phyloP scores from a whole-genome alignment of 2,329 filamentous ascomycete species.

The Botrytis sinoallii region DNA sequence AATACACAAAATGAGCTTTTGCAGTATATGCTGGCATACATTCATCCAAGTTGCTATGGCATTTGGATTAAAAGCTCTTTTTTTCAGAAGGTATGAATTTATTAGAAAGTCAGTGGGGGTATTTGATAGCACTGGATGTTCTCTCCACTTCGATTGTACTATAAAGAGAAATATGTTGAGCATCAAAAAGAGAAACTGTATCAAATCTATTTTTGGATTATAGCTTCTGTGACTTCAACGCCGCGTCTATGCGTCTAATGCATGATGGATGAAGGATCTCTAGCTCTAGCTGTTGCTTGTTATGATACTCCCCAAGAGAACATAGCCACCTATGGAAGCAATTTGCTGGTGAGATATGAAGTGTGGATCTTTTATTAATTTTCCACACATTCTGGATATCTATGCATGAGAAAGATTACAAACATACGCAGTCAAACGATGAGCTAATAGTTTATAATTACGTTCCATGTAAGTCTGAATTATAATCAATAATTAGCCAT shows the following conservation, averaged over 20 bases:
- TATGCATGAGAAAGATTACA: too few relatives aligned
- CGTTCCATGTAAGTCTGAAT: background rate
- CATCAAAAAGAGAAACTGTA: background rate
- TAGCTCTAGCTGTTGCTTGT: background rate
- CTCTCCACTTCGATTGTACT: background rate
- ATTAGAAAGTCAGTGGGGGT: background rate
- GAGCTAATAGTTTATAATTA: too few relatives aligned
- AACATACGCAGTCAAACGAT: too few relatives aligned
- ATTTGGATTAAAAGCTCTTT: too few relatives aligned
- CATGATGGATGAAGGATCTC: background rate
- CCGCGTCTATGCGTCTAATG: background rate
- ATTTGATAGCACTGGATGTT: background rate
- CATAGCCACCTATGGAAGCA: background rate
- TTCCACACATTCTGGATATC: too few relatives aligned
- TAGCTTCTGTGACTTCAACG: background rate
- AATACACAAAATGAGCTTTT: background rate
- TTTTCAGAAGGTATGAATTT: background rate
- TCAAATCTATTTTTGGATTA: accelerated
- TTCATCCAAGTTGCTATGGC: too few relatives aligned
- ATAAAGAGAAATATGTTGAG: background rate
- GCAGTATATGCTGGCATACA: background rate
- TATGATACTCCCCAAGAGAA: background rate
- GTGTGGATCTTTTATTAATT: too few relatives aligned
- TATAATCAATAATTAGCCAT: background rate
- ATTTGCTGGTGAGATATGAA: background rate